These are phyloP conservation scores for Pterocarpus santalinus DNA, from an alignment of 306 rosid genomes.

Conservation along the genomic window DNA sequence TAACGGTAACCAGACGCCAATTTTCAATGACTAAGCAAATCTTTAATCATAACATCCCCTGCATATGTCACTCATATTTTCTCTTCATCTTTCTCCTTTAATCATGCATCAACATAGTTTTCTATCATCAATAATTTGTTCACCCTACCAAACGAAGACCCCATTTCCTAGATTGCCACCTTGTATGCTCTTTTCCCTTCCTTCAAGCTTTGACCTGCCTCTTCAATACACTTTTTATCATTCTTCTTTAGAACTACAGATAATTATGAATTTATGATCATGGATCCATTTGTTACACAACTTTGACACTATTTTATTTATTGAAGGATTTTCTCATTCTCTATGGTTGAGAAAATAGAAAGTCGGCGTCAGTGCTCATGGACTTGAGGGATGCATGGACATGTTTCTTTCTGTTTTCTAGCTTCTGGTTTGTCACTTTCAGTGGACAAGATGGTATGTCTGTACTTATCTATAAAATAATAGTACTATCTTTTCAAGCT, in stretches of 20 bases:
- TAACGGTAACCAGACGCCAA: constrained; percentile 40
- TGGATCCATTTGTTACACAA: constrained; percentile 34
- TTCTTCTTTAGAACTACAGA: constrained; percentile 26
- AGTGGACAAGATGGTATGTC: constrained; percentile 77
- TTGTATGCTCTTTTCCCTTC: constrained; percentile 48
- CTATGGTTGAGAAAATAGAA: constrained; percentile 44
- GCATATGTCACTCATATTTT: constrained; percentile 37
- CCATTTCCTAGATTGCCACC: constrained; percentile 31
- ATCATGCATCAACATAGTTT: constrained; percentile 37
- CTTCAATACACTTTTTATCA: constrained; percentile 31
- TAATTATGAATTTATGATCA: constrained; percentile 1
- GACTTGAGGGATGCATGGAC: constrained; percentile 51
- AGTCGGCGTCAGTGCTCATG: constrained; percentile 47
- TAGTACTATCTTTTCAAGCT: not conserved
- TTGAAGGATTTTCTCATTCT: constrained; percentile 38
- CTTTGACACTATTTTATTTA: constrained; percentile 37
- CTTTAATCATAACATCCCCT: constrained; percentile 54
- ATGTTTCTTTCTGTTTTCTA: constrained; percentile 59
- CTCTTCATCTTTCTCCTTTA: constrained; percentile 42
- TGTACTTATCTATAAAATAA: constrained; percentile 24
- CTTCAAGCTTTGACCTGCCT: constrained; percentile 54
- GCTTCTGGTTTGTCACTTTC: constrained; percentile 59
- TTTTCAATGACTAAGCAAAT: constrained; percentile 42
- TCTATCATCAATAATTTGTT: constrained; percentile 43
- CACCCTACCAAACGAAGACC: constrained; percentile 57